Evolutionary conservation across 2,329 filamentous ascomycete genomes (phyloP).

Genomic region (Balansia obtecta): DNA sequence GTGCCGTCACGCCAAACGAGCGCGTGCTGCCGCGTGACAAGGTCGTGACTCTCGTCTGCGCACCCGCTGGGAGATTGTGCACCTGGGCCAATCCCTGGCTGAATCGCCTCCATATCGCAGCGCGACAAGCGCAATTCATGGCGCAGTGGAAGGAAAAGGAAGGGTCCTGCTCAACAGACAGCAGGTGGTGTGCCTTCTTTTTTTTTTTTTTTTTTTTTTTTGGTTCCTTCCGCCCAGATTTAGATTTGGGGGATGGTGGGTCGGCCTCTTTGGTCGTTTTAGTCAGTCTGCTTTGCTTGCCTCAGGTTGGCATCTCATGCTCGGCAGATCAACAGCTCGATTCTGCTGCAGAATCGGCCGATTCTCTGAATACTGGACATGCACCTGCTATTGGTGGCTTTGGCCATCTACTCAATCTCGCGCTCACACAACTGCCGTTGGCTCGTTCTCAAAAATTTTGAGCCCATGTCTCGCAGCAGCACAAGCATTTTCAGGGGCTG

Average conservation of each 20-base stretch:
- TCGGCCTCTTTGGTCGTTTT: neutral
- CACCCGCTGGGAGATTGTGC: slow-evolving; percentile 18
- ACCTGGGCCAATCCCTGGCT: slow-evolving; percentile 31
- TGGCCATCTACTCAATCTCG: too few relatives aligned
- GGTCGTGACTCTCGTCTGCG: neutral
- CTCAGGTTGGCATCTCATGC: neutral
- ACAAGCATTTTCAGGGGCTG: too few relatives aligned
- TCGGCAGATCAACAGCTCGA: neutral
- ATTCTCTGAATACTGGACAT: too few relatives aligned
- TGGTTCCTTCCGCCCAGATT: too few relatives aligned
- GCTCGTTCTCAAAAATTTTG: too few relatives aligned
- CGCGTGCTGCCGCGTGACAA: neutral
- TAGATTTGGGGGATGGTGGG: neutral
- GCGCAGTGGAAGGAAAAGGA: neutral
- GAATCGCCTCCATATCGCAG: slow-evolving; percentile 33
- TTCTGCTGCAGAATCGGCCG: too few relatives aligned
- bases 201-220: neutral
- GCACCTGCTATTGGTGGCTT: too few relatives aligned
- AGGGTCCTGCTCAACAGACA: neutral
- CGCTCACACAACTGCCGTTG: too few relatives aligned
- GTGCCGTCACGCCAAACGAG: neutral
- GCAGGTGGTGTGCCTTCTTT: neutral
- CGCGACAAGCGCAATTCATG: slow-evolving; percentile 38
- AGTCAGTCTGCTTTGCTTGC: neutral
- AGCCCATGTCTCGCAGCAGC: too few relatives aligned